Evolutionary conservation across 2,329 filamentous ascomycete species (phyloP), one percentile per base, ranked within the genome.

Genomic region (Eutypa lata): DNA sequence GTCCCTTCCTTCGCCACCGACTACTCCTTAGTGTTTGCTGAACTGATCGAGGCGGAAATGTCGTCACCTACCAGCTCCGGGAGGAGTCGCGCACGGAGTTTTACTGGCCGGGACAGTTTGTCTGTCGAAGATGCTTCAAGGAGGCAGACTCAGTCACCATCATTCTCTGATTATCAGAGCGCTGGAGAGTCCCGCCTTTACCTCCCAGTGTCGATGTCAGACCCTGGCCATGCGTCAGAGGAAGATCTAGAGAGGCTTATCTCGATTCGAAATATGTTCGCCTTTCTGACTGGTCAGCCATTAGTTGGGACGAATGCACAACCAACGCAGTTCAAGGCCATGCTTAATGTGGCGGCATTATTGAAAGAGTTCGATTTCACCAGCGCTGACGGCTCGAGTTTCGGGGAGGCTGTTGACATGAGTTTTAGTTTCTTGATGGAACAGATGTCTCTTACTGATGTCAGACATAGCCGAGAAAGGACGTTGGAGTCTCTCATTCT

Each of bases 401-500:
- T 81, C 66, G 85, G 85, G 40, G 78, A 81, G 49, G 76, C 77
- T 2, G 82, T 83, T 1, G 76, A 84, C 45, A 74, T 83, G 16
- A 87, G 85, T 66, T 91, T 92, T 60, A 78, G 84, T 55, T 83
- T 82, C 62, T 95, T 91, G 64, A 83, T 92, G 54, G 87, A 92
- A 46, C 88, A 94, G 67, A 76, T 91, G 55, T 79, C 78, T 19
- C 74, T 97, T 31, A 88, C 84, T 3, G 93, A 97, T 70, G 87
- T 96, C 46, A 81, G 91, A 51, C 76, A 82, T 54, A 96, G 90
- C 67, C 82, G 88, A 24, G 91, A 96, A 66, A 95, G 94, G 77
- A 96, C 90, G 0, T 78, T 97, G 22, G 91, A 97, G 71, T 89
- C 87, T 0, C 80, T 97, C 46, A 81, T 97, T n/a, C 76, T 99